Evolutionary conservation across 305 asterid species (phyloP), one percentile per base, ranked within the genome.

Genomic region (Ruellia speciosa): DNA sequence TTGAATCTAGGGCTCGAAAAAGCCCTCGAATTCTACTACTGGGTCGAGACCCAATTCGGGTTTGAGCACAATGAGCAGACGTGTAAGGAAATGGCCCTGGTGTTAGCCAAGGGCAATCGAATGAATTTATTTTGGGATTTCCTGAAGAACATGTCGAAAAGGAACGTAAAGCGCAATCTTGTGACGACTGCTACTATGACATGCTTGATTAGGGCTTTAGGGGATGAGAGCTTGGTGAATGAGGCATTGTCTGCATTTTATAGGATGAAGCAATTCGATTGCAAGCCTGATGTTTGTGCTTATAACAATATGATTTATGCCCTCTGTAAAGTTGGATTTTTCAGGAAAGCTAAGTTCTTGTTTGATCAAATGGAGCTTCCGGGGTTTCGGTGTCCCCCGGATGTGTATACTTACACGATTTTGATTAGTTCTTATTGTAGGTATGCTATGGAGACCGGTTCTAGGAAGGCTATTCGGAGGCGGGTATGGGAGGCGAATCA

Each of bases 401-500:
- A 89, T 60, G 74, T 78, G 47, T 86, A 70, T 46, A 86, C 97
- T 8, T 86, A 82, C 70, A 86, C 97, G 1, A 78, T 84, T 55
- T 70, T 86, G 80, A 86, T 89, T 34, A 81, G 93, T 71, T 80
- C 93, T 18, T 84, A 77, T 57, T 86, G 96, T 70, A 78, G 84
- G 43, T 75, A 86, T 40, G 84, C 87, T 0, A 59, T 84, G 82
- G 84, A 79, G 66, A 84, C 85, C 0, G 90, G 85, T 43, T 76
- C 86, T 49, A 73, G 79, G 69, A 89, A 89, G 77, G 97, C 97
- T 33, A 78, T 72, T n/a, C 69, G 93, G 70, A 74, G 87, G 72
- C 73, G 96, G 15, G 67, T 89, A 60, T 89, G 93, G 96, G 94
- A 86, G 72, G 97, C 94, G 0, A 89, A 89, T 74, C 89, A 84